A percentile compares a stretch with the other conserved stretches of the same genome.
Evolutionary conservation across 495 filamentous ascomycete species (phyloP).

Genomic region (Podospora appendiculata): DNA sequence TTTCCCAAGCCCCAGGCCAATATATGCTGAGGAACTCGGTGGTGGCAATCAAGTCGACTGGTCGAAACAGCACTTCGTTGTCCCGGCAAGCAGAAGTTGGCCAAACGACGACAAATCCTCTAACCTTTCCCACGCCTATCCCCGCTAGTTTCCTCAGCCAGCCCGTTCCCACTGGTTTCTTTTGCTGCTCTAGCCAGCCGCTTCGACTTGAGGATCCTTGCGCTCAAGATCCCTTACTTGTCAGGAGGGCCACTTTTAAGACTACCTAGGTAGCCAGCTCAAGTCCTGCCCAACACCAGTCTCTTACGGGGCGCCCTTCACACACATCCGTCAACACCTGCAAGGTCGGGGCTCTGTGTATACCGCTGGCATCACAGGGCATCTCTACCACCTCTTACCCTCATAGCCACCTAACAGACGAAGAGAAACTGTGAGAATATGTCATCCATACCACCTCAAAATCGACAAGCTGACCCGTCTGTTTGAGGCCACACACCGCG

Average conservation of each 20-base stretch:
- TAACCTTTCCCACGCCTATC: background rate
- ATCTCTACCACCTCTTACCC: conserved; percentile 6
- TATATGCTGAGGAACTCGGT: conserved; percentile 1
- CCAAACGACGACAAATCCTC: background rate
- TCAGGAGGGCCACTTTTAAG: background rate
- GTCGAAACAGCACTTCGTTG: background rate
- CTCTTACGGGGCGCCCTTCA: conserved; percentile 24
- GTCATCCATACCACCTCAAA: background rate
- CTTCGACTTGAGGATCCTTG: conserved; percentile 13
- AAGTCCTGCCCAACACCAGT: conserved; percentile 2
- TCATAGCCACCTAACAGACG: conserved; percentile 15
- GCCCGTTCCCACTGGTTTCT: background rate
- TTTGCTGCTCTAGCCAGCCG: background rate
- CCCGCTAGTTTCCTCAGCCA: background rate
- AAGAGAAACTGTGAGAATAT: conserved; percentile 13
- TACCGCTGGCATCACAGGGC: no score
- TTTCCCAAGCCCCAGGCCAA: no score
- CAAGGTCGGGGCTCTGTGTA: no score
- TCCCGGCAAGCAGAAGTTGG: background rate
- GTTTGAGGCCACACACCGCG: conserved; percentile 12
- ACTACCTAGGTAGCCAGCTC: background rate
- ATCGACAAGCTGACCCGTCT: conserved; percentile 10
- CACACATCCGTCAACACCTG: conserved; percentile 1
- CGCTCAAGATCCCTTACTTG: conserved; percentile 19
- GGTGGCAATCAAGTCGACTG: conserved; percentile 4